phyloP scores from a whole-genome alignment of 495 filamentous ascomycete genomes.

The Xylaria curta region DNA sequence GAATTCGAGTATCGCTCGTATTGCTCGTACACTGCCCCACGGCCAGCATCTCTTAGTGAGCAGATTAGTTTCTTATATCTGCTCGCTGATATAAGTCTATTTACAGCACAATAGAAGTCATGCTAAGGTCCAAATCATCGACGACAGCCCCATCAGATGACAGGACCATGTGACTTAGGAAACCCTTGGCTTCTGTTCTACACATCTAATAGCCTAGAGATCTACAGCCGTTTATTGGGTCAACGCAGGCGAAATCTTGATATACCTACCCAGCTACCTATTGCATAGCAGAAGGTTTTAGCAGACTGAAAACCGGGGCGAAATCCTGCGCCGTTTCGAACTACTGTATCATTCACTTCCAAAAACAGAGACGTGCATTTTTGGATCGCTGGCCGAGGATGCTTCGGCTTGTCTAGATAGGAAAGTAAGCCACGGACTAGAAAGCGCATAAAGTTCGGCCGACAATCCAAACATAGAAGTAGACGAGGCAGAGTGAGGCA shows the following conservation, averaged over 20 bases:
- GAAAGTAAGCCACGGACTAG: not conserved
- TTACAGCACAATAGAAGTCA: not conserved
- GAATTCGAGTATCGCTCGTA: not conserved
- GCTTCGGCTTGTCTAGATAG: not conserved
- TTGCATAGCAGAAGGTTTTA: not conserved
- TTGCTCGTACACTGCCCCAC: not conserved
- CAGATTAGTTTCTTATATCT: not conserved
- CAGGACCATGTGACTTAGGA: not conserved
- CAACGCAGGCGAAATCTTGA: not conserved
- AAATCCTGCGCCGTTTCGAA: not conserved
- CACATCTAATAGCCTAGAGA: not conserved
- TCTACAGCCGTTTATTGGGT: not conserved
- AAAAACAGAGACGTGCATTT: not conserved
- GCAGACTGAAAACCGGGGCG: not conserved
- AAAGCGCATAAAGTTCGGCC: not conserved
- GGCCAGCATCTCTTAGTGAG: not conserved
- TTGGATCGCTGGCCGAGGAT: not conserved
- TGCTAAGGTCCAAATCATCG: not conserved
- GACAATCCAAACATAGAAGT: not conserved
- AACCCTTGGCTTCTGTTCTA: not conserved
- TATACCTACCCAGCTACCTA: not conserved
- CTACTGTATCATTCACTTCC: slow-evolving; percentile 4
- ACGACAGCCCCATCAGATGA: not conserved
- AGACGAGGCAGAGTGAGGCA: not conserved
- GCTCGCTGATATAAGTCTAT: not conserved